Evolutionary conservation across 495 filamentous ascomycete species (phyloP).

Genomic region (Aspergillus nidulans): DNA sequence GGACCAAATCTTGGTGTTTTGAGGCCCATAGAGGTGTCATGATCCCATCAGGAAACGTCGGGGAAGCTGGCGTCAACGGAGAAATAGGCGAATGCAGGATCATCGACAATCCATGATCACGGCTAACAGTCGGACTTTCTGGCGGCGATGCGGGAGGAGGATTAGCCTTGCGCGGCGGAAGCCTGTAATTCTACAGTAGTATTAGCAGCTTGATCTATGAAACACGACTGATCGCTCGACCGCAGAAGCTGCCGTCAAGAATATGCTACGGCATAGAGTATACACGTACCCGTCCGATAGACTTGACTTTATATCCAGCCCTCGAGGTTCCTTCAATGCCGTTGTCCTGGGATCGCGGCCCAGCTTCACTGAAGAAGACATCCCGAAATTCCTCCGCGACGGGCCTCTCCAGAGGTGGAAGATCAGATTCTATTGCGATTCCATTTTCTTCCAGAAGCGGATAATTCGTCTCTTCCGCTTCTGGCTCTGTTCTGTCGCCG

Average conservation of each 20-base stretch:
- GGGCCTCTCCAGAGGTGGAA: slow-evolving; percentile 59
- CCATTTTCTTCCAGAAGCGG: slow-evolving; percentile 55
- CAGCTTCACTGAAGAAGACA: slow-evolving; percentile 65
- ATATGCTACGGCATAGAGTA: background rate
- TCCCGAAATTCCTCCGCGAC: slow-evolving; percentile 62
- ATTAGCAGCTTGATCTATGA: slow-evolving; percentile 13
- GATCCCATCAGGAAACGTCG: slow-evolving; percentile 81
- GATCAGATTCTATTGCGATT: slow-evolving; percentile 59
- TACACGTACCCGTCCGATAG: slow-evolving; percentile 71
- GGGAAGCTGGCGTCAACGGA: slow-evolving; percentile 73
- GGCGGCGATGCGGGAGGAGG: slow-evolving; percentile 48
- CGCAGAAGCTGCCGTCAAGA: background rate
- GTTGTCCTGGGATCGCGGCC: slow-evolving; percentile 42
- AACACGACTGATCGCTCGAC: background rate
- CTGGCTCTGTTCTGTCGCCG: slow-evolving; percentile 21
- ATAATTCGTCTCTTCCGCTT: slow-evolving; percentile 24
- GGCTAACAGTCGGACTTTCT: slow-evolving; percentile 42
- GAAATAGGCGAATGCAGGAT: slow-evolving; percentile 84
- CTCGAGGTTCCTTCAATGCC: slow-evolving; percentile 24
- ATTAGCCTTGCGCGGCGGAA: slow-evolving; percentile 61
- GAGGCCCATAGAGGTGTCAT: slow-evolving; percentile 75
- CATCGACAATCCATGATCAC: slow-evolving; percentile 39
- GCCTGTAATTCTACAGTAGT: slow-evolving; percentile 46
- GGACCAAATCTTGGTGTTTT: slow-evolving; percentile 80
- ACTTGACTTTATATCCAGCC: slow-evolving; percentile 57